These are phyloP conservation scores for Aspergillus carbonarius DNA, from an alignment of 2,329 filamentous ascomycete species.

Conservation along the genomic window DNA sequence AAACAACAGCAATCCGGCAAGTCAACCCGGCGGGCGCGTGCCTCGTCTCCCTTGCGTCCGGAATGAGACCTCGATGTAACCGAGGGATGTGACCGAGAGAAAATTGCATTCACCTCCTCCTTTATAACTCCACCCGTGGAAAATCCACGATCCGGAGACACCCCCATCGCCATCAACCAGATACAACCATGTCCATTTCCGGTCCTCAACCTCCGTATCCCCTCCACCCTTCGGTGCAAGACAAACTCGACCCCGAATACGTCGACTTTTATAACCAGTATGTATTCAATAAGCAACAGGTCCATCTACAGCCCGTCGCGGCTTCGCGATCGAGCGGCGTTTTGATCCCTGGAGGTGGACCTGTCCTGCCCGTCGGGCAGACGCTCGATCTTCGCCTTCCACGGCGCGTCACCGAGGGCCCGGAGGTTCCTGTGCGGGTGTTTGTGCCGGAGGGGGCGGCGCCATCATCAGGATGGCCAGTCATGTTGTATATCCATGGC, in stretches of 20 bases:
- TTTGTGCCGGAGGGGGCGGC: slow-evolving; percentile 51
- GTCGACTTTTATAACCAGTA: slow-evolving; percentile 54
- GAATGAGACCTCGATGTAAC: neutral
- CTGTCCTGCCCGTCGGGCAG: slow-evolving; percentile 49
- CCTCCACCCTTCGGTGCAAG: slow-evolving; percentile 48
- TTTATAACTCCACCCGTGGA: neutral
- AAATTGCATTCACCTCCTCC: neutral
- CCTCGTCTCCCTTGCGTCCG: neutral
- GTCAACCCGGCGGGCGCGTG: neutral
- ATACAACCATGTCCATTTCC: slow-evolving; percentile 18
- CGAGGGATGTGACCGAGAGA: neutral
- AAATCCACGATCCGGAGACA: neutral
- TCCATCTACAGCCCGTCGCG: slow-evolving; percentile 55
- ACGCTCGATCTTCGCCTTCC: slow-evolving; percentile 46
- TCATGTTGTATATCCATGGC: slow-evolving; percentile 58
- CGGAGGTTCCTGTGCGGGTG: slow-evolving; percentile 48
- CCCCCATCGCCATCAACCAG: too few species aligned
- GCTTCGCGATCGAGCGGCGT: slow-evolving; percentile 53
- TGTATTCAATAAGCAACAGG: slow-evolving; percentile 53
- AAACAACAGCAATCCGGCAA: neutral
- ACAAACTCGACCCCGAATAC: slow-evolving; percentile 52
- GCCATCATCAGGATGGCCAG: slow-evolving; percentile 54
- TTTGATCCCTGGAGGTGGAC: slow-evolving; percentile 55
- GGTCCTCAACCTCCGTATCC: slow-evolving; percentile 45
- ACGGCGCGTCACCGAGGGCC: slow-evolving; percentile 49